Evolutionary conservation across 352 stramenopile species (phyloP).

Genomic region (Blastocystis sp.): DNA sequence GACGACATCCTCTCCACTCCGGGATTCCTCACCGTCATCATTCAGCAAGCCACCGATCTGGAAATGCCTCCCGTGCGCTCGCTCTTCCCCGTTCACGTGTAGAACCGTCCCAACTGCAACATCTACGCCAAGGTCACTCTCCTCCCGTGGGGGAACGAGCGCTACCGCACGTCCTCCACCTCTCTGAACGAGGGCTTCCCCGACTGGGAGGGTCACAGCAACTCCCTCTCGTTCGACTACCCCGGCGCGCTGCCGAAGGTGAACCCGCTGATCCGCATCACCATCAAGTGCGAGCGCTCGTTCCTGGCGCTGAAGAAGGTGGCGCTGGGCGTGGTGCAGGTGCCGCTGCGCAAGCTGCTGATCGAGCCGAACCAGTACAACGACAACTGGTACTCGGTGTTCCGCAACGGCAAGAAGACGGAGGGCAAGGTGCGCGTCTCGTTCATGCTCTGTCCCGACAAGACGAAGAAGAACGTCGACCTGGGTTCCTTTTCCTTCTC

Average conservation of each 20-base stretch:
- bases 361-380: conserved; percentile 12
- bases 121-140: conserved; percentile 24
- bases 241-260: conserved; percentile 40
- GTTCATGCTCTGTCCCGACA: conserved; percentile 42
- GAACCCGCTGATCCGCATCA: conserved; percentile 6
- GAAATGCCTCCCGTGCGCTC: neutral
- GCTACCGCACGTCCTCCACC: neutral
- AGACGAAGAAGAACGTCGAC: neutral
- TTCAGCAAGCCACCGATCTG: conserved; percentile 7
- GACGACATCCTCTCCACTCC: conserved; percentile 6
- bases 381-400: conserved; percentile 22
- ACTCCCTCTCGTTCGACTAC: conserved; percentile 29
- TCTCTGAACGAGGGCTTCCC: conserved; percentile 13
- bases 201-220: conserved; percentile 36
- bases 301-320: neutral
- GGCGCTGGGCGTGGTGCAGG: neutral
- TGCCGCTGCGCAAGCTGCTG: neutral
- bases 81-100: neutral
- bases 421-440: conserved; percentile 20
- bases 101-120: conserved; percentile 10
- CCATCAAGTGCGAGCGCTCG: conserved; percentile 9
- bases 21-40: conserved; percentile 33
- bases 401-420: neutral
- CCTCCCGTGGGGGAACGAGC: conserved; percentile 32
- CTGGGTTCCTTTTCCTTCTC: neutral